Base-by-base conservation (phyloP, 2,329 filamentous ascomycete species). In the Leptosphaerulina australis region DNA sequence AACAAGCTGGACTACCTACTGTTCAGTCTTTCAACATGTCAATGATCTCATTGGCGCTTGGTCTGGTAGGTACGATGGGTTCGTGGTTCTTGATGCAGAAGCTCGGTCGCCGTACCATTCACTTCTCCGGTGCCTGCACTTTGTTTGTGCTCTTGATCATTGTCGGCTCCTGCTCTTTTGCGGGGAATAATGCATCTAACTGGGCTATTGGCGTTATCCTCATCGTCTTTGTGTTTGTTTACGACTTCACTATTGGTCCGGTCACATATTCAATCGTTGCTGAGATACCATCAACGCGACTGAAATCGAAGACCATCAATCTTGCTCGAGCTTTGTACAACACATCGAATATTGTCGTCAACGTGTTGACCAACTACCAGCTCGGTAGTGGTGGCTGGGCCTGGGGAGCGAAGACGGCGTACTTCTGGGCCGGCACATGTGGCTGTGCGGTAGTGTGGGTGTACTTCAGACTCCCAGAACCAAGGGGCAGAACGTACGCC, bases 271-370 rank as follows among this genome's bases (percentile, higher is more conserved):
- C 90, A 0, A 83, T 96, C 10, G 90, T 96, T 3, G 83, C 88
- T 1, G 91, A 96, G 71, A 76, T 96, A 36, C 90, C 90, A 0
- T 90, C 90, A 0, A 84, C 88, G 9, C 83, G 91, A 4, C 79
- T 96, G 30, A 88, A 92, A 69, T 90, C 93, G 74, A 96, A 96
- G 79, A 95, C 91, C 0, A 88, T 96, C 31, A 90, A 93, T 1
- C 81, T 96, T 3, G 90, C 88, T 1, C 85, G 91, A 44, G 88
- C 89, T 52, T 75, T 90, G 10, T 80, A 76, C 77, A 91, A 93
- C 63, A 78, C 93, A 25, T 88, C 90, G 20, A 86, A 84, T 51
- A 94, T 96, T 56, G 75, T 95, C 60, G 88, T 86, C 69, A 87
- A 86, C 50, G 87, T 95, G 5, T 71, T 96, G 33, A 95, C 91